phyloP scores from a whole-genome alignment of 768 basidiomycete genomes.

The Lactifluus echinatus region DNA sequence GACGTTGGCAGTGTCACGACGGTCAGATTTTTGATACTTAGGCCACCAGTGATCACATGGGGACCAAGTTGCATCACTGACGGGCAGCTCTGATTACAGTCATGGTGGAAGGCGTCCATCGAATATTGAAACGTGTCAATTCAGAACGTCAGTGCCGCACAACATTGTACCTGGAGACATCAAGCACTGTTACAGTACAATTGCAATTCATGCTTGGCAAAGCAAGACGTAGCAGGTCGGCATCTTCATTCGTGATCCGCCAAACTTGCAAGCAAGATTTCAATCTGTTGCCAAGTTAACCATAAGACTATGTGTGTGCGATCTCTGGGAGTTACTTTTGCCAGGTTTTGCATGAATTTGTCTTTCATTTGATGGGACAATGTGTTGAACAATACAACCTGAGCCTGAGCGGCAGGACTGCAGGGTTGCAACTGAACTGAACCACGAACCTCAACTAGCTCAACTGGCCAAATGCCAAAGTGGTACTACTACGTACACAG shows the following conservation, averaged over 20 bases:
- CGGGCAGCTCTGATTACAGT: not conserved
- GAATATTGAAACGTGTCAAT: not conserved
- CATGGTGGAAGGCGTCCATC: not conserved
- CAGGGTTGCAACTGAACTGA: too few species aligned
- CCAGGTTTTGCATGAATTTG: not conserved
- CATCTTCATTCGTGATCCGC: not conserved
- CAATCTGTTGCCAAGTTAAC: conserved; percentile 1
- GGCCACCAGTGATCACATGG: too few species aligned
- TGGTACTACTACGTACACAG: too few species aligned
- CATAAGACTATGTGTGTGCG: not conserved
- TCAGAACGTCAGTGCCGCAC: not conserved
- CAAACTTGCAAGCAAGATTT: not conserved
- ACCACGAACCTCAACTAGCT: too few species aligned
- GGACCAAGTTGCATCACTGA: not conserved
- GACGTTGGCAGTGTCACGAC: too few species aligned
- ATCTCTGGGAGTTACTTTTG: not conserved
- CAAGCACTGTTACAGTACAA: not conserved
- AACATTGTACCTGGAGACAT: not conserved
- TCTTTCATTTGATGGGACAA: not conserved
- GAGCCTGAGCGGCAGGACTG: too few species aligned
- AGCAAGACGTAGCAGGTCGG: not conserved
- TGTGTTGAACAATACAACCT: too few species aligned
- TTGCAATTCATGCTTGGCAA: not conserved
- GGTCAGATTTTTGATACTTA: too few species aligned
- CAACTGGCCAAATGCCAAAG: too few species aligned